Base-by-base conservation (phyloP, 1,284 basidiomycete species). In the Tilletia caries region DNA sequence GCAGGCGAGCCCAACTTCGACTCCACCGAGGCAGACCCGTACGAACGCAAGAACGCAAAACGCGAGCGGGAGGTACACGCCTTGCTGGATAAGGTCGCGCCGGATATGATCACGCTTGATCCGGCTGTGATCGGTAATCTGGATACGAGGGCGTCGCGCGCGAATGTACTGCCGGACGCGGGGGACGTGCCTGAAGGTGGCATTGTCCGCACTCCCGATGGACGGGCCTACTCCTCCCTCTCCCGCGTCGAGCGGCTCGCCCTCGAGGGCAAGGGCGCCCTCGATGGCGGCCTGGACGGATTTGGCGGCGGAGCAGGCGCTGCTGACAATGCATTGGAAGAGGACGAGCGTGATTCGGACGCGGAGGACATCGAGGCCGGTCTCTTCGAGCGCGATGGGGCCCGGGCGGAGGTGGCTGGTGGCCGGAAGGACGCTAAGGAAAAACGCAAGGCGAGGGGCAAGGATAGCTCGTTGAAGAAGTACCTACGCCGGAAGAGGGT, bases 1-100 rank as follows among this genome's bases (percentile, higher is more conserved):
- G 86, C 90, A 3, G 95, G 95, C 50, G 95, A 98, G 83, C 89
- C 94, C 58, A 94, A 96, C 86, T 97, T 95, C 82, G 95, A 98
- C 84, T 92, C 91, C 70, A 85, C 87, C 27, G 95, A 98, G 85
- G 91, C 92, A 0, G 95, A 98, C 88, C 93, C 95, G 2, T 98
- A 91, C 85, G 95, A 98, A 84, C 89, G 90, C 76, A 90, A 89
- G 84, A 90, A 89, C 71, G 87, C 91, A 20, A 85, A 93, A 69
- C 87, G 92, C 65, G 96, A 98, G 86, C 87, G 92, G 72, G 96
- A 99, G 84, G 93, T 98, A 74, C 90, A 91, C 81, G 87, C 86
- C 50, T 87, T 98, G 41, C 85, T 98, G 75, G 95, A 98, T 84
- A 98, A 98, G 91, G 91, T 98, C 73, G 91, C 91, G 85, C 91